phyloP scores from a whole-genome alignment of 352 stramenopile species.

The Pythium brachiatum region DNA sequence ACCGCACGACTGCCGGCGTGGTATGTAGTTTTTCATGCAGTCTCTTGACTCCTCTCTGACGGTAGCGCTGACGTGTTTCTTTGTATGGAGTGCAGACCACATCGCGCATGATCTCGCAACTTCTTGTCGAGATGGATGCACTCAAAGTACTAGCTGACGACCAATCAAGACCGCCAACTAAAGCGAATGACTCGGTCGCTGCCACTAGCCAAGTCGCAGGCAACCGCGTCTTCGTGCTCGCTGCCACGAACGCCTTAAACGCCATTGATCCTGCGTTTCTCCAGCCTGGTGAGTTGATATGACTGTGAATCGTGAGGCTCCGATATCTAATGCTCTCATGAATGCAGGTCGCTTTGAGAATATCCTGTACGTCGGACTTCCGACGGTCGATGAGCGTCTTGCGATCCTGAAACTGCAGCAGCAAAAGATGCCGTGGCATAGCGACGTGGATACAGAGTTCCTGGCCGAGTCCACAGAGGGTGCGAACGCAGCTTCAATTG shows the following conservation, averaged over 20 bases:
- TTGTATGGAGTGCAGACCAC: slow-evolving; percentile 45
- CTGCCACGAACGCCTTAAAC: slow-evolving; percentile 70
- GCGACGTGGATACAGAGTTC: slow-evolving; percentile 40
- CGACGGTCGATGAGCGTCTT: slow-evolving; percentile 43
- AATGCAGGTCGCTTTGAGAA: slow-evolving; percentile 77
- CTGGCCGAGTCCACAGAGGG: slow-evolving; percentile 59
- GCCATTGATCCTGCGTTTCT: slow-evolving; percentile 82
- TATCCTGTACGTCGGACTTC: slow-evolving; percentile 71
- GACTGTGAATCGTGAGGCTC: background rate
- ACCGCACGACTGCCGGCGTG: slow-evolving; percentile 60
- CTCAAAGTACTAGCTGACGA: slow-evolving; percentile 58
- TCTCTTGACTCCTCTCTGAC: too few relatives aligned
- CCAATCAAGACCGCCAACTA: background rate
- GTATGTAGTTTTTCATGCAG: slow-evolving; percentile 22
- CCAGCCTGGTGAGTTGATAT: slow-evolving; percentile 50
- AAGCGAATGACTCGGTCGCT: background rate
- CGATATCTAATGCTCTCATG: background rate
- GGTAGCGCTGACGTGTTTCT: too few relatives aligned
- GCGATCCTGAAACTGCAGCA: slow-evolving; percentile 68
- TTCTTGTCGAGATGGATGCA: slow-evolving; percentile 80
- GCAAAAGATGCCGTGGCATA: slow-evolving; percentile 68
- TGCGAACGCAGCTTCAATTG: slow-evolving; percentile 69
- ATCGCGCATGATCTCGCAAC: slow-evolving; percentile 82
- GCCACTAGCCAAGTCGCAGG: slow-evolving; percentile 16
- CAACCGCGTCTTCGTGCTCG: slow-evolving; percentile 75